Evolutionary conservation across 768 basidiomycete species (phyloP).

Genomic region (Exidia glandulosa): DNA sequence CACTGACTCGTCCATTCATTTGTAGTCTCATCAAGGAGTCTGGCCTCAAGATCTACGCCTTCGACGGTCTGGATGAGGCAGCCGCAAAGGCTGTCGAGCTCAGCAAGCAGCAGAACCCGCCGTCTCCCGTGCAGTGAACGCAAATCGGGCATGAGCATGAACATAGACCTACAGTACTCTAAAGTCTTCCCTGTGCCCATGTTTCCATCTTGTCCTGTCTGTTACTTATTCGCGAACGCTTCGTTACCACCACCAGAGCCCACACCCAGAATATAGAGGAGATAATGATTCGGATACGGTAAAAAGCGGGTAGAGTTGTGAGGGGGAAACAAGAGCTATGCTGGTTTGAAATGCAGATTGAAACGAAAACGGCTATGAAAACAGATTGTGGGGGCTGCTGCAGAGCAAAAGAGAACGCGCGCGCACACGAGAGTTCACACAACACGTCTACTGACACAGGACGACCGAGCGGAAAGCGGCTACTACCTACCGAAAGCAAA

Average conservation of each 20-base stretch:
- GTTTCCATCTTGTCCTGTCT: background rate
- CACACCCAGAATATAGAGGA: background rate
- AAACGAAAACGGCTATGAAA: background rate
- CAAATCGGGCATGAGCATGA: too few species aligned
- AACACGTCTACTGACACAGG: background rate
- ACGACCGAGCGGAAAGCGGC: too few species aligned
- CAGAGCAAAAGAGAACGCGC: background rate
- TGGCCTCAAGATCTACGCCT: slow-evolving; percentile 86
- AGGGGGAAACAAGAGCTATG: background rate
- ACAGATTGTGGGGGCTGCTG: background rate
- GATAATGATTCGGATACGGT: background rate
- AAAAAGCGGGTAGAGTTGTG: too few species aligned
- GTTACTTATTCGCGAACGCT: background rate
- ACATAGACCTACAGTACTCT: background rate
- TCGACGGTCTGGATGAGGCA: slow-evolving; percentile 88
- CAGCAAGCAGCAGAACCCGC: background rate
- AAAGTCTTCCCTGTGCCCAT: background rate
- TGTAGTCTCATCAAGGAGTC: slow-evolving; percentile 91
- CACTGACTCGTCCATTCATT: slow-evolving; percentile 6
- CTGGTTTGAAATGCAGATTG: background rate
- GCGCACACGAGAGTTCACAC: background rate
- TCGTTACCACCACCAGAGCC: background rate
- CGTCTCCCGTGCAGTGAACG: background rate
- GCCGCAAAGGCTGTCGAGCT: slow-evolving; percentile 69
- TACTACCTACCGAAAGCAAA: too few species aligned